Base-by-base conservation (phyloP, 2,329 filamentous ascomycete species). In the Drechslerella coelobrocha region DNA sequence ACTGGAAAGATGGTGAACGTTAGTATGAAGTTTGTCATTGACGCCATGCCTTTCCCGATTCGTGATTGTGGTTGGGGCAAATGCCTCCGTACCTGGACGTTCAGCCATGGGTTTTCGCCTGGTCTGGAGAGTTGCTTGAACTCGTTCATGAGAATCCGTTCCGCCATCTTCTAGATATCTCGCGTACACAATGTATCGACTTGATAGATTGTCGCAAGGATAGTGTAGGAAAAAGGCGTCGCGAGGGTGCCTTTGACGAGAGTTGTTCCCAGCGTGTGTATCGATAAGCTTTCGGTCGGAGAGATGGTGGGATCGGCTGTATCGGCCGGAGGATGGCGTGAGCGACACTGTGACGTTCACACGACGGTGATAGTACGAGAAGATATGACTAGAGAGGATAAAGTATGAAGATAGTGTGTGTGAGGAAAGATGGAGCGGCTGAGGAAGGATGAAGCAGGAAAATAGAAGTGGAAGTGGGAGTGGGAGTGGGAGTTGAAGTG, bases 141-240 rank as follows among this genome's bases (percentile, higher is more conserved):
- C 83, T 97, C 93, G 75, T 89, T 89, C 89, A 96, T 91, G 61
- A 97, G 84, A 55, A 95, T 89, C 76, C 91, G 88, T 80, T 92
- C 89, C 34, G 90, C 88, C 75, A 75, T 74, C 51, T 65, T 61
- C 27, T 50, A 52, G 39, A 43, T 48, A 55, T 57, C 45, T 57
- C 51, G 47, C 50, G 41, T 29, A 45, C 37, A 68, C 6, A 37
- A 14, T 14, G 23, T 53, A 48, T 12, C n/a, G 52, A 57, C 19
- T 43, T 9, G 19, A 26, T 31, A 14, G 23, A 41, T 27, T 19
- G 29, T 39, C 41, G 39, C 29, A 31, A 17, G 56, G 51, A 14
- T 57, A 52, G 43, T 57, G 24, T 37, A 41, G 48, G 21, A 29
- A 45, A 59, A 31, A 29, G 48, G 41, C 34, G 47, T 68, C 56